Evolutionary conservation across 306 rosid genomes (phyloP).

Genomic region (Acmispon strigosus): DNA sequence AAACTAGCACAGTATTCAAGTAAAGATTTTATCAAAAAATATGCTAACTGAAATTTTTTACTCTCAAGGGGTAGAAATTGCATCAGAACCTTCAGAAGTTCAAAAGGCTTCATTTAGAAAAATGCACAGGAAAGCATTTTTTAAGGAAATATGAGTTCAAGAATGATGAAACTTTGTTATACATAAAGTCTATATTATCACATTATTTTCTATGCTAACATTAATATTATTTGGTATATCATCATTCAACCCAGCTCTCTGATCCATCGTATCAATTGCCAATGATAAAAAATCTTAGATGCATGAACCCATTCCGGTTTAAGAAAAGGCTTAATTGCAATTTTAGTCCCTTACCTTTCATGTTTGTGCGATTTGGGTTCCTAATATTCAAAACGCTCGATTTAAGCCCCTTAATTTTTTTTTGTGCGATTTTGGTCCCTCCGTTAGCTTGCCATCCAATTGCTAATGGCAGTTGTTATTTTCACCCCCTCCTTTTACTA

Average conservation of each 20-base stretch:
- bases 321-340: no score
- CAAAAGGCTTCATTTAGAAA: background rate
- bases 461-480: no score
- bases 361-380: no score
- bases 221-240: background rate
- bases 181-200: background rate
- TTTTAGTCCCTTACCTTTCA: no score
- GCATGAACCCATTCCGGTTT: background rate
- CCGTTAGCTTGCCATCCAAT: no score
- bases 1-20: background rate
- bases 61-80: background rate
- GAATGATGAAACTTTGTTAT: background rate
- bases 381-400: no score
- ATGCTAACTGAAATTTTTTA: background rate
- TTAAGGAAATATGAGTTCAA: background rate
- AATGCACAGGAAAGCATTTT: background rate
- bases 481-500: no score
- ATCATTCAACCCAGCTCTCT: background rate
- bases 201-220: background rate
- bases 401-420: no score
- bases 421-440: no score
- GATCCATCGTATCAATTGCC: background rate
- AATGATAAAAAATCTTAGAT: background rate
- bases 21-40: background rate
- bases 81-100: slow-evolving; percentile 4